Conservation (phyloP, 805 yeast species). For the Ogataea henricii region DNA sequence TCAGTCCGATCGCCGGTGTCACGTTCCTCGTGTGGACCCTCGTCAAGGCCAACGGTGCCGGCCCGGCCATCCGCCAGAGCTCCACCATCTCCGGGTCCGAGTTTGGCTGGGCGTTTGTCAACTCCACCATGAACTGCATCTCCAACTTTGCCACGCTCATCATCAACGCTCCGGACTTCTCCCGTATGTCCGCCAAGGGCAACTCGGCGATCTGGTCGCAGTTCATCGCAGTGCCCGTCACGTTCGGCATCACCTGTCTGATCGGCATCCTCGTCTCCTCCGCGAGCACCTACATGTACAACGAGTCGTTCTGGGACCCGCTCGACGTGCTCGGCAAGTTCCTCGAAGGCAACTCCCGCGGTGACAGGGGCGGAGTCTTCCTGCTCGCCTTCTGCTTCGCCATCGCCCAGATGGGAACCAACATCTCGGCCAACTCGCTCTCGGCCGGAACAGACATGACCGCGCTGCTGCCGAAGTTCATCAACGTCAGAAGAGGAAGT, state of each 20-base stretch:
- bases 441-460: slow-evolving; percentile 76
- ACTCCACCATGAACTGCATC: slow-evolving; percentile 74
- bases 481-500: slow-evolving; percentile 80
- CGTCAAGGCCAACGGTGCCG: slow-evolving; percentile 77
- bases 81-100: slow-evolving; percentile 56
- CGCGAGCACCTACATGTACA: slow-evolving; percentile 68
- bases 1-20: slow-evolving; percentile 82
- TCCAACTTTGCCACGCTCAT: slow-evolving; percentile 90
- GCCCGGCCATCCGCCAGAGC: slow-evolving; percentile 63
- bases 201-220: slow-evolving; percentile 57
- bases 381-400: slow-evolving; percentile 70
- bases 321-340: slow-evolving; percentile 70
- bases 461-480: slow-evolving; percentile 60
- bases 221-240: slow-evolving; percentile 66
- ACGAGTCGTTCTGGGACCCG: slow-evolving; percentile 80
- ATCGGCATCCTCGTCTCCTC: slow-evolving; percentile 86
- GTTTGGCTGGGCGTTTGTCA: slow-evolving; percentile 82
- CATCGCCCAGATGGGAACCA: slow-evolving; percentile 76
- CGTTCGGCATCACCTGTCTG: slow-evolving; percentile 78
- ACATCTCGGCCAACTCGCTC: slow-evolving; percentile 69
- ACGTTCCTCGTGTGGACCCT: slow-evolving; percentile 84
- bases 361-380: slow-evolving; percentile 80
- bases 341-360: slow-evolving; percentile 52
- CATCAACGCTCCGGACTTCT: slow-evolving; percentile 85
- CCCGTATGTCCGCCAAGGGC: slow-evolving; percentile 72